phyloP scores from a whole-genome alignment of 1,139 yeast species.

The Taphrina pruni region DNA sequence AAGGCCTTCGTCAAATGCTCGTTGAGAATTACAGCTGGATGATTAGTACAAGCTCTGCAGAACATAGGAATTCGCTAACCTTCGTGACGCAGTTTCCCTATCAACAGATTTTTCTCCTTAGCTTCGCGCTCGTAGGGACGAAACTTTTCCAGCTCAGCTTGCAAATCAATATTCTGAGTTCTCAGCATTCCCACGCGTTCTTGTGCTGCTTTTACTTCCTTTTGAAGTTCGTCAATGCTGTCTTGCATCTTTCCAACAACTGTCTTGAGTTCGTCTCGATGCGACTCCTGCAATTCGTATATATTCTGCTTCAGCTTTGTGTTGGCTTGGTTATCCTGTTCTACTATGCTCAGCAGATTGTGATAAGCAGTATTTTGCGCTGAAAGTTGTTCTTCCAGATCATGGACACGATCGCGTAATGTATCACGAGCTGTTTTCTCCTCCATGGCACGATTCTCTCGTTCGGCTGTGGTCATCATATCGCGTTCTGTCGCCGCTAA shows the following conservation, averaged over 20 bases:
- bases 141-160: constrained; percentile 49
- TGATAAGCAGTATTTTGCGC: constrained; percentile 48
- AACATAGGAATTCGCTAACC: constrained; percentile 49
- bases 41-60: not conserved
- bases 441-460: constrained; percentile 52
- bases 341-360: constrained; percentile 43
- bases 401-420: constrained; percentile 55
- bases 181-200: constrained; percentile 48
- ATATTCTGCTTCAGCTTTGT: constrained; percentile 49
- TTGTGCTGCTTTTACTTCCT: constrained; percentile 47
- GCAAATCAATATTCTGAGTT: constrained; percentile 47
- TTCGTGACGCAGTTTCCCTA: constrained; percentile 92
- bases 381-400: constrained; percentile 55
- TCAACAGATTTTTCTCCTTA: constrained; percentile 75
- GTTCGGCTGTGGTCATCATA: constrained; percentile 55
- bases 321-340: constrained; percentile 45
- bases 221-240: constrained; percentile 47
- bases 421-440: constrained; percentile 50
- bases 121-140: constrained; percentile 59
- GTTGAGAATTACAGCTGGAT: constrained; percentile 72
- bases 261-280: constrained; percentile 53
- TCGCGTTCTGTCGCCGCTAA: constrained; percentile 51
- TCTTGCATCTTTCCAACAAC: constrained; percentile 48
- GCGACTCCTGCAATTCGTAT: constrained; percentile 53
- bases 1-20: constrained; percentile 93